Evolutionary conservation across 352 stramenopile species (phyloP).

Genomic region (Phytophthora multivora): DNA sequence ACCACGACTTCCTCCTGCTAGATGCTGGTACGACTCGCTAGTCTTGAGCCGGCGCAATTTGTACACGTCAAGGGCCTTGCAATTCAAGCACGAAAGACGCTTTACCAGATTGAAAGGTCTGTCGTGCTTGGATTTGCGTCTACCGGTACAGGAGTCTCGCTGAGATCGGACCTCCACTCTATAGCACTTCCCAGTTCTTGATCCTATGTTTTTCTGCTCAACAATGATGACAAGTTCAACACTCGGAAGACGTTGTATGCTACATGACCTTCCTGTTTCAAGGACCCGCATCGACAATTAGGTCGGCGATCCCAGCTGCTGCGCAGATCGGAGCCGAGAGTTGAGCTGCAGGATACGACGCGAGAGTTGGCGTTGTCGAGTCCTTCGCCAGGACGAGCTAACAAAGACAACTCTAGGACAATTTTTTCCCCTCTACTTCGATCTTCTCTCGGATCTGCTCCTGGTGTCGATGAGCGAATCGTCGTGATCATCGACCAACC

Average conservation of each 20-base stretch:
- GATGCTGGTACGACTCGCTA: too few relatives aligned
- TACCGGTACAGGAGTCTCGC: neutral
- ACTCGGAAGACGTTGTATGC: neutral
- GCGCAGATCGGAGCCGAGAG: slow-evolving; percentile 6
- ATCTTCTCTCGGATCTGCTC: slow-evolving; percentile 20
- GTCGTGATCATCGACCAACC: neutral
- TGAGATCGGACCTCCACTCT: slow-evolving; percentile 23
- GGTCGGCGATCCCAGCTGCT: slow-evolving; percentile 14
- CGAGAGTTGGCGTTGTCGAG: slow-evolving; percentile 1
- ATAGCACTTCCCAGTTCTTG: slow-evolving; percentile 16
- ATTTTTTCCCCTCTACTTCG: slow-evolving; percentile 20
- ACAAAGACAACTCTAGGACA: slow-evolving; percentile 7
- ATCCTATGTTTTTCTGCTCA: slow-evolving; percentile 3
- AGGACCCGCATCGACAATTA: slow-evolving; percentile 1
- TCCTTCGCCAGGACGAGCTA: neutral
- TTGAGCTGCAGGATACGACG: slow-evolving; percentile 17
- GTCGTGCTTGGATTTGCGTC: slow-evolving; percentile 13
- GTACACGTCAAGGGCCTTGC: too few relatives aligned
- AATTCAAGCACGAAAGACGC: too few relatives aligned
- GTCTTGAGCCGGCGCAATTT: too few relatives aligned
- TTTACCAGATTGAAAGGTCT: too few relatives aligned
- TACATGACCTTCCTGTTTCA: slow-evolving; percentile 1
- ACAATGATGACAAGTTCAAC: slow-evolving; percentile 21
- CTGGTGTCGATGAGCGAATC: neutral
- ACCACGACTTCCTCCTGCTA: too few relatives aligned